A percentile compares a stretch with the other conserved stretches of the same genome.
phyloP scores from a whole-genome alignment of 352 stramenopile genomes.

The Globisporangium radiosum region DNA sequence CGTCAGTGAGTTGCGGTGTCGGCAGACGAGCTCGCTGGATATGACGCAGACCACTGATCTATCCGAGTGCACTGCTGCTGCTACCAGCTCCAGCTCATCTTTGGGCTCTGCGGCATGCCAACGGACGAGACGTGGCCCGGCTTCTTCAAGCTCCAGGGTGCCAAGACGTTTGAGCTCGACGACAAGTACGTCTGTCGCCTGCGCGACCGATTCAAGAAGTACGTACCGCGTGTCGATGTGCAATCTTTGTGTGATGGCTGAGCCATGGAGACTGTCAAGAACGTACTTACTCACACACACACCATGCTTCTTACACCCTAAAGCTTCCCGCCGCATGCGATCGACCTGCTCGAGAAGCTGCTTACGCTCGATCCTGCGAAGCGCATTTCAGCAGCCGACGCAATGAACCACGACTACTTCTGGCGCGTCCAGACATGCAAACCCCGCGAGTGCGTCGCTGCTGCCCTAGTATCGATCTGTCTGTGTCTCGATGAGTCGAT shows the following conservation, averaged over 20 bases:
- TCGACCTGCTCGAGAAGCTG: conserved; percentile 92
- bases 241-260: no score
- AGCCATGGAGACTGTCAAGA: no score
- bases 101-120: conserved; percentile 66
- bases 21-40: no score
- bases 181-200: conserved; percentile 74
- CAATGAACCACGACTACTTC: conserved; percentile 97
- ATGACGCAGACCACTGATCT: not conserved
- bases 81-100: conserved; percentile 73
- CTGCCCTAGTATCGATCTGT: not conserved
- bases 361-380: conserved; percentile 93
- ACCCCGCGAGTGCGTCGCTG: conserved; percentile 57
- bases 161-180: conserved; percentile 61
- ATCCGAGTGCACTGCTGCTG: not conserved
- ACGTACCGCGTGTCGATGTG: conserved; percentile 4
- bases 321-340: conserved; percentile 64
- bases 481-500: no score
- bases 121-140: conserved; percentile 77
- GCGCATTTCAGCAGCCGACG: conserved; percentile 91
- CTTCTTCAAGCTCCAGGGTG: conserved; percentile 68
- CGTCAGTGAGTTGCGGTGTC: no score
- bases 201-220: conserved; percentile 80
- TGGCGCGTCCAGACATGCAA: conserved; percentile 84
- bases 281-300: not conserved
- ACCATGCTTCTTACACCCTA: not conserved